Base-by-base conservation (phyloP, 179 eudicot species). In the Heliamphora pulchella region DNA sequence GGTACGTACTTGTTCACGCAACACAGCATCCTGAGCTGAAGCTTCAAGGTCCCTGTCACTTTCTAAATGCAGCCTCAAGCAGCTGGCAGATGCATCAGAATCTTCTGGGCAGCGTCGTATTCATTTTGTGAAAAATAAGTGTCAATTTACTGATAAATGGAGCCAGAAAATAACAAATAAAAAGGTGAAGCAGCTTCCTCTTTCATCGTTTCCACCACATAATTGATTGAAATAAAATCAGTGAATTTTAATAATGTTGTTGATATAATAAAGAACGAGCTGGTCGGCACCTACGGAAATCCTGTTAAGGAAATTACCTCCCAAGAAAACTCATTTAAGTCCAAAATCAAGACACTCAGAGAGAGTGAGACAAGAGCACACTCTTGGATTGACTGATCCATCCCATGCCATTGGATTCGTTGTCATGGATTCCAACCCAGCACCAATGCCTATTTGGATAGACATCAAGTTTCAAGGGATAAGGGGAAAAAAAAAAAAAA, bases 381-480 rank as follows among this genome's bases (percentile, higher is more conserved):
- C 99, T 81, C 84, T 92, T 31, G 99, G 94, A 85, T 89, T 89
- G 69, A 89, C 86, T 64, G 90, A 86, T 81, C 91, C 91, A 81
- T 89, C 90, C 87, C 90, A 89, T 57, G 87, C 90, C 91, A 87
- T 89, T 8, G 89, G 89, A 58, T 89, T 89, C 20, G 83, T 18
- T 7, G 99, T 89, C 99, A 96, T 96, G 68, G 93, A 94, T 71
- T 96, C 99, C 80, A 96, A 83, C 59, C 99, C 99, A 77, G 98
- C 97, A 79, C 94, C 96, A 69, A 96, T 92, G 13, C 98, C 99
- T 96, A 87, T 75, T 74, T 73, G 63, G 65, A 51, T 55, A 43
- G 39, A 20, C 8, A 31, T 15, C 13, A 62, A 1, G 22, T 57
- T 59, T 59, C 8, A 31, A 41, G 48, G 13, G 54, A 13, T 31